Evolutionary conservation across 2,329 filamentous ascomycete species (phyloP), one percentile per base, ranked within the genome.

Genomic region (Xylaria sp.): DNA sequence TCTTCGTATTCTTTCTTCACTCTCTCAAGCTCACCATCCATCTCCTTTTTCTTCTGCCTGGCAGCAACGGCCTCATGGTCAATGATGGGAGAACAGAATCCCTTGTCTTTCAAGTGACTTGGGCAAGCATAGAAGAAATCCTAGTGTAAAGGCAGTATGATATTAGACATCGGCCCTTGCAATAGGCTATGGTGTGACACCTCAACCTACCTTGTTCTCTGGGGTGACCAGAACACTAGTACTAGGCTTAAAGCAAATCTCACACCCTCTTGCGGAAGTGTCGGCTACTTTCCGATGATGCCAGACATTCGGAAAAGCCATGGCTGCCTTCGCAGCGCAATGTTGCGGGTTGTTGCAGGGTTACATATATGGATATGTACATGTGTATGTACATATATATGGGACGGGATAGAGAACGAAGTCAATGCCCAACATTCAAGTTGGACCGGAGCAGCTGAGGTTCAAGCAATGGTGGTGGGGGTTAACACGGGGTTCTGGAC

Each of bases 111-210:
- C 7, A 97, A 77, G 72, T 99, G 94, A 26, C 82, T 78, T 5
- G 86, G 80, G 65, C 94, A 99, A 41, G 95, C 84, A 70, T 95
- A 97, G 76, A 99, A 97, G 74, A 92, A 95, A 70, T 96, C 92
- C 80, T 80, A 58, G 7, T 5, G 19, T 38, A 37, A 48, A 21
- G 24, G n/a, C n/a, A n/a, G n/a, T n/a, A n/a, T n/a, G n/a, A 39
- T 16, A 59, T 63, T 34, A 51, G 52, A 39, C 39, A 55, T 56
- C 50, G 59, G 51, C 39, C 39, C 34, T 34, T 45, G 43, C 46
- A 48, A 9, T 34, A 19, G 1, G 50, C 34, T n/a, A 49, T 48
- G 34, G 61, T 47, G 56, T 21, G 42, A n/a, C 38, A 48, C 34
- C 18, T 46, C 29, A 21, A 54, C 64, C 60, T 66, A 94, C 92